A percentile compares a stretch with the other conserved stretches of the same genome.
phyloP scores from a whole-genome alignment of 108 stramenopile genomes.

The Cylindrotheca closterium region DNA sequence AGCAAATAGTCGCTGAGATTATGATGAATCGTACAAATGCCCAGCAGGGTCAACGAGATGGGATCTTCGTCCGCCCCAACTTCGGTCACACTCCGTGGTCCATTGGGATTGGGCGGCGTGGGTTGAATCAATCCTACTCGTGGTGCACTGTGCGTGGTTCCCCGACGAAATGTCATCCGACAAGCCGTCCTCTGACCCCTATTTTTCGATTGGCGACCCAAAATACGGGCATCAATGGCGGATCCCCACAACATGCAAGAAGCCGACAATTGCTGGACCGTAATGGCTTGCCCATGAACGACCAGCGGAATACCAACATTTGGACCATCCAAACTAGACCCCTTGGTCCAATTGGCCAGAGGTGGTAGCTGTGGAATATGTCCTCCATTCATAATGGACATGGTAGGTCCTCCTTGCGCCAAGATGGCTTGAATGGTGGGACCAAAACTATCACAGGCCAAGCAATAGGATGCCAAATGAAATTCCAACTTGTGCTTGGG shows the following conservation, averaged over 20 bases:
- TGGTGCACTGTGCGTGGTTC: slow-evolving; percentile 64
- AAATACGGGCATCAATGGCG: slow-evolving; percentile 26
- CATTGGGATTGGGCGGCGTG: slow-evolving; percentile 1
- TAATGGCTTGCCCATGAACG: slow-evolving; percentile 36
- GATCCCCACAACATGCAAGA: slow-evolving; percentile 32
- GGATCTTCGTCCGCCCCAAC: slow-evolving; percentile 10
- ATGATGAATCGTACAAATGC: slow-evolving; percentile 41
- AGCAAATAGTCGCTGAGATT: slow-evolving; percentile 40
- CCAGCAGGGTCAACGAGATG: slow-evolving; percentile 43
- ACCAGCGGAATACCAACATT: slow-evolving; percentile 59
- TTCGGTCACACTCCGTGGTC: not conserved
- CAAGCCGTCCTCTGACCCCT: slow-evolving; percentile 42
- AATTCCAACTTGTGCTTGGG: slow-evolving; percentile 29
- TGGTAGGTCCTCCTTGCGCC: slow-evolving; percentile 38
- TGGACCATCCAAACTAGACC: slow-evolving; percentile 45
- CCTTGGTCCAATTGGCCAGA: slow-evolving; percentile 73
- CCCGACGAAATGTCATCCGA: slow-evolving; percentile 44
- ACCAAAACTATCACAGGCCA: slow-evolving; percentile 45
- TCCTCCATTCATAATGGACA: slow-evolving; percentile 26
- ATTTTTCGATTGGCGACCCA: slow-evolving; percentile 6
- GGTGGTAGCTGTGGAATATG: slow-evolving; percentile 40
- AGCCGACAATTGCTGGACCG: slow-evolving; percentile 42
- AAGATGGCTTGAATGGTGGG: slow-evolving; percentile 63
- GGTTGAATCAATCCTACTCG: slow-evolving; percentile 85
- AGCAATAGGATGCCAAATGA: slow-evolving; percentile 42